These are phyloP conservation scores for Pichia eremophila DNA, from an alignment of 805 yeast species.

Conservation along the genomic window DNA sequence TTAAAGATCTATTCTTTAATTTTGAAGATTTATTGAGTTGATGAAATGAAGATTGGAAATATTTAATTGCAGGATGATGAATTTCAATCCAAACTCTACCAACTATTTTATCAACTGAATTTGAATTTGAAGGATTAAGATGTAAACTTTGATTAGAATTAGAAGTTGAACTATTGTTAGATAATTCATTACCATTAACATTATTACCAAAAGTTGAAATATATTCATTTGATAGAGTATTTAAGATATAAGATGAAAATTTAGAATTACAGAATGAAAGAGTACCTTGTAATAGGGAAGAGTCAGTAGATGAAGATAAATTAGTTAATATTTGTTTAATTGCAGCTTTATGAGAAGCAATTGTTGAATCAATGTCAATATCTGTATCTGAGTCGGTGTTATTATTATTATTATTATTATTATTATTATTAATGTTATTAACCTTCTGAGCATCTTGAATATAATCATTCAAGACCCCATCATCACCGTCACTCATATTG, in stretches of 20 bases:
- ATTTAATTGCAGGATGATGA: slow-evolving; percentile 56
- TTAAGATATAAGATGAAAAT: slow-evolving; percentile 34
- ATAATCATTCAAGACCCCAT: too few relatives aligned
- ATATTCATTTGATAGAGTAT: slow-evolving; percentile 23
- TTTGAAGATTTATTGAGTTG: slow-evolving; percentile 5
- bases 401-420: too few relatives aligned
- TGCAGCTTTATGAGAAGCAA: slow-evolving; percentile 20
- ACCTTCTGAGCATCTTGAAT: too few relatives aligned
- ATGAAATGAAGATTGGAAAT: slow-evolving; percentile 35
- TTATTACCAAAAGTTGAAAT: background rate
- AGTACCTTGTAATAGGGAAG: slow-evolving; percentile 38
- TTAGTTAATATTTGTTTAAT: slow-evolving; percentile 24
- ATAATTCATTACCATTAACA: background rate
- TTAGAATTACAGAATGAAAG: slow-evolving; percentile 40
- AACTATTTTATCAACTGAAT: slow-evolving; percentile 24
- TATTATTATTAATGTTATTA: too few relatives aligned
- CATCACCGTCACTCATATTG: too few relatives aligned
- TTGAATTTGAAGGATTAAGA: slow-evolving; percentile 1
- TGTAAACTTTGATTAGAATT: background rate
- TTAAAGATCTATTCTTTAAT: slow-evolving; percentile 9
- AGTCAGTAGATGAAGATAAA: slow-evolving; percentile 26
- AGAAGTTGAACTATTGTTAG: background rate
- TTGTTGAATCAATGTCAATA: slow-evolving; percentile 12
- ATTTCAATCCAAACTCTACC: slow-evolving; percentile 52
- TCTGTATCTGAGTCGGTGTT: background rate